Percentiles rank a stretch among this genome's conserved stretches.
Evolutionary conservation across 2,329 filamentous ascomycete genomes (phyloP).

Genomic region (Alternaria brassicicola): DNA sequence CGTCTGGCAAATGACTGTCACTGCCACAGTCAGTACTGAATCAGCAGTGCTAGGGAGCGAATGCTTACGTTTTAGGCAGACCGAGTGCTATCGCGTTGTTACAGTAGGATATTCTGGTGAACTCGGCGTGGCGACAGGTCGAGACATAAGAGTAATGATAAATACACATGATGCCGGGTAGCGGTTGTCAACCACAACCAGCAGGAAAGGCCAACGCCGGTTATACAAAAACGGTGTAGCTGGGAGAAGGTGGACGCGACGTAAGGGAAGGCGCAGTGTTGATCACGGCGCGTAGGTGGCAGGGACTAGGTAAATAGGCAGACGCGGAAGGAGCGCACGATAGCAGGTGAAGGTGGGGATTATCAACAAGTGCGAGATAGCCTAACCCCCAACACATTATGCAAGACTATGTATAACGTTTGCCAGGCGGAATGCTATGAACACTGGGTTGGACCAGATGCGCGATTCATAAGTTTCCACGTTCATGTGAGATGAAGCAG

Average conservation of each 20-base stretch:
- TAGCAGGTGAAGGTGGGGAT: conserved; percentile 5
- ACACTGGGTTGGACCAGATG: neutral
- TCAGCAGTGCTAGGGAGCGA: neutral
- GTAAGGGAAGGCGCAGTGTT: conserved; percentile 1
- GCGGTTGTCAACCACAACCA: conserved; percentile 14
- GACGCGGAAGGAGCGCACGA: conserved; percentile 7
- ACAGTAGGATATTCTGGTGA: conserved; percentile 43
- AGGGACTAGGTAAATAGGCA: conserved; percentile 9
- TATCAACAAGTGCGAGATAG: neutral
- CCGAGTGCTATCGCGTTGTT: conserved; percentile 31
- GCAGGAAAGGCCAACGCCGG: conserved; percentile 12
- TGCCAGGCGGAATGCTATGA: neutral
- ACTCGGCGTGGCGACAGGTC: conserved; percentile 40
- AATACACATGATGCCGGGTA: conserved; percentile 39
- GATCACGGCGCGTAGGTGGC: neutral
- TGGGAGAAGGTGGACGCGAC: conserved; percentile 4
- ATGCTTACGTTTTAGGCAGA: conserved; percentile 25
- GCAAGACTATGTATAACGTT: neutral
- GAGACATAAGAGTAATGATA: conserved; percentile 45
- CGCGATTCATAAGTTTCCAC: neutral
- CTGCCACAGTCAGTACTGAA: conserved; percentile 16
- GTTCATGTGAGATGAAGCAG: neutral
- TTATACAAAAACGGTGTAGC: conserved; percentile 3
- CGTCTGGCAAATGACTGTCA: conserved; percentile 22
- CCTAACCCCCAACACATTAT: neutral